Evolutionary conservation across 2,329 filamentous ascomycete genomes (phyloP), one percentile per base, ranked within the genome.

Genomic region (Aspergillus hortae): DNA sequence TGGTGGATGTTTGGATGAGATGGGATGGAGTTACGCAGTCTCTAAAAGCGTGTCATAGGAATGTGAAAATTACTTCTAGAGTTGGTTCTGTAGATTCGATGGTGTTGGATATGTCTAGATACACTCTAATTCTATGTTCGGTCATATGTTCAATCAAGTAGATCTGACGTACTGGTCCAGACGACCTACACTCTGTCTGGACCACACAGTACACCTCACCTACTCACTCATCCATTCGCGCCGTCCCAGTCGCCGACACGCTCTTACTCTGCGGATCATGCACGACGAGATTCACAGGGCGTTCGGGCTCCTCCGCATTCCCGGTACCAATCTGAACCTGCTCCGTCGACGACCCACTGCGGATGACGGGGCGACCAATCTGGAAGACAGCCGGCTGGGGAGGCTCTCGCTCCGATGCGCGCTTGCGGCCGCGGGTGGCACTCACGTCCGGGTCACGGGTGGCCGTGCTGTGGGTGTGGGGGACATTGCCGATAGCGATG

Each of bases 391-490:
- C 53, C 6, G 58, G 54, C 23, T 51, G 55, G 1, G 61, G 59
- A 6, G 51, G 52, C 15, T 55, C 53, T 15, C 52, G 51, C 15
- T 49, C 57, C 5, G 38, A 15, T 4, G 57, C 57, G n/a, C 62
- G 64, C 52, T 63, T 65, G 17, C 67, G 65, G 21, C 60, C 56
- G 7, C 64, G 65, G 35, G 55, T 58, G 36, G 57, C 62, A 12
- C 49, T 51, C 23, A 23, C 30, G 43, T 51, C 56, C 14, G 9
- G 43, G 17, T 42, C 57, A 42, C 60, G 61, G 6, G 59, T 68
- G 1, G 68, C 67, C 2, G 68, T 72, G 52, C 67, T 72, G 54
- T 69, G 68, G 0, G 67, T 71, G 30, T 61, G 61, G 0, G 41
- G 49, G 15, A 56, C 53, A 15, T 58, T 66, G 1, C 55, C 56